Evolutionary conservation across 2,329 filamentous ascomycete genomes (phyloP).

Genomic region (Pleomassaria siparia): DNA sequence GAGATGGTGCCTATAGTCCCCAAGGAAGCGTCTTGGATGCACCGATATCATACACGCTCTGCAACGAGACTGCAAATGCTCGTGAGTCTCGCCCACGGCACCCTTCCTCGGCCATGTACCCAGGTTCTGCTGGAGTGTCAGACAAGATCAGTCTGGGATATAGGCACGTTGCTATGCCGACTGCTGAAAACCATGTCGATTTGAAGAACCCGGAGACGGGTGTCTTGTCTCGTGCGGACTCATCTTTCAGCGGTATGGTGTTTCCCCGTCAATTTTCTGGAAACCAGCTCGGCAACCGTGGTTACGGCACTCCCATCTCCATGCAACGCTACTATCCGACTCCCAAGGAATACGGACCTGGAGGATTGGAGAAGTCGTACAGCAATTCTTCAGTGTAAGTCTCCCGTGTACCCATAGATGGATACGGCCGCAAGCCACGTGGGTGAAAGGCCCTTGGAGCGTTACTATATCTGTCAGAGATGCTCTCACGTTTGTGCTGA

Average conservation of each 20-base stretch:
- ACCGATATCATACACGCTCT: constrained; percentile 11
- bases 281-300: constrained; percentile 25
- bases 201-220: constrained; percentile 21
- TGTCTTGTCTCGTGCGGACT: constrained; percentile 13
- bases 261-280: constrained; percentile 26
- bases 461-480: too few species aligned
- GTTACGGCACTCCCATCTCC: constrained; percentile 21
- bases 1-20: constrained; percentile 18
- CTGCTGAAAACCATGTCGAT: constrained; percentile 13
- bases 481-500: too few species aligned
- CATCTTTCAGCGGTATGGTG: constrained; percentile 9
- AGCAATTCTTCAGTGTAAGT: too few species aligned
- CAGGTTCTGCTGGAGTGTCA: constrained; percentile 12
- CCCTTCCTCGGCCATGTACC: constrained; percentile 14
- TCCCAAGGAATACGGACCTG: constrained; percentile 23
- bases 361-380: too few species aligned
- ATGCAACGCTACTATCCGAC: constrained; percentile 29
- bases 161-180: constrained; percentile 10
- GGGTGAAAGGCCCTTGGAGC: too few species aligned
- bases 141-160: constrained; percentile 14
- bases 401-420: too few species aligned
- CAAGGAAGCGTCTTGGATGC: constrained; percentile 13
- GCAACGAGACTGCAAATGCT: constrained; percentile 16
- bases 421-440: too few species aligned
- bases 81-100: constrained; percentile 18